Percentiles rank a stretch among this genome's conserved stretches.
phyloP scores from a whole-genome alignment of 2,329 filamentous ascomycete species.

The Ilyonectria sp. region DNA sequence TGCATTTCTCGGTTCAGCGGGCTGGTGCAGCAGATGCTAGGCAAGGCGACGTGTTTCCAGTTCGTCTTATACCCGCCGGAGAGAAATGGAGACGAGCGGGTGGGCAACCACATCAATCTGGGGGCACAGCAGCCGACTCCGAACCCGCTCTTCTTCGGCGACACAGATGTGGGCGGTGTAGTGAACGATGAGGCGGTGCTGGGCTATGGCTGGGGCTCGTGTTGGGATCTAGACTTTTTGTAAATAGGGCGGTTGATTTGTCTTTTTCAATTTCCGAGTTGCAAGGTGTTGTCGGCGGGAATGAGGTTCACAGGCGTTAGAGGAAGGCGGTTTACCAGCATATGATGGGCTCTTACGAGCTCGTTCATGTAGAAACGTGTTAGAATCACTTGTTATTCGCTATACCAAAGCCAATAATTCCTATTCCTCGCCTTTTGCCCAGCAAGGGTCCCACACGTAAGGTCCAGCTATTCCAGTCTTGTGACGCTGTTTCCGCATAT shows the following conservation, averaged over 20 bases:
- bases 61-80: conserved; percentile 40
- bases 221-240: conserved; percentile 48
- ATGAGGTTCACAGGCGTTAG: not conserved
- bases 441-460: not conserved
- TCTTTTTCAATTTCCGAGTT: not conserved
- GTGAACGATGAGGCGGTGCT: conserved; percentile 40
- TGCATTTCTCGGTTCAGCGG: conserved; percentile 42
- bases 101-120: conserved; percentile 23
- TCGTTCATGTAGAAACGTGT: not conserved
- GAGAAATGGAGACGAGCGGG: conserved; percentile 30
- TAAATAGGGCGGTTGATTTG: conserved; percentile 22
- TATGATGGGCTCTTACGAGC: not conserved
- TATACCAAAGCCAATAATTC: not conserved
- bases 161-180: conserved; percentile 32
- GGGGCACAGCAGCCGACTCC: conserved; percentile 35
- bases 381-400: not conserved
- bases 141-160: conserved; percentile 43
- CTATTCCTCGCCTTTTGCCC: not conserved
- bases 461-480: not conserved
- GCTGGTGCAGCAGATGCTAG: conserved; percentile 53
- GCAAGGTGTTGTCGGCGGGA: not conserved
- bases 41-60: conserved; percentile 52
- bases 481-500: not conserved
- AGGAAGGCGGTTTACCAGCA: not conserved
- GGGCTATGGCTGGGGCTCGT: conserved; percentile 45